phyloP scores from a whole-genome alignment of 441 rosid genomes.

The Aleurites moluccanus region DNA sequence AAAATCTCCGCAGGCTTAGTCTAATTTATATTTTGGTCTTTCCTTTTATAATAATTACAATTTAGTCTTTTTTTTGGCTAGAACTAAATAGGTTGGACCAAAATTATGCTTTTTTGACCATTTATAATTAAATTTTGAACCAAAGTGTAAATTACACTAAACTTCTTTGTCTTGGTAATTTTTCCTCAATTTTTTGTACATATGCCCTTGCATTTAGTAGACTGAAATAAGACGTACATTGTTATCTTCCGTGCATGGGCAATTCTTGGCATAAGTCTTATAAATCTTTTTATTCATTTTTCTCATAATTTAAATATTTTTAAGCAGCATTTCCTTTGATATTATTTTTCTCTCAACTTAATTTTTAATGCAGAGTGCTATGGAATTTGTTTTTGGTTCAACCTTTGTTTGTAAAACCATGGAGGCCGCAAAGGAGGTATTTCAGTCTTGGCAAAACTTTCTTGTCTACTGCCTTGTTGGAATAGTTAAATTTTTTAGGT shows the following conservation, averaged over 20 bases:
- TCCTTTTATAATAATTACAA: neutral
- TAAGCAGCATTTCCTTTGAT: neutral
- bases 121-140: neutral
- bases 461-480: neutral
- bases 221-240: neutral
- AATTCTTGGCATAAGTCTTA: neutral
- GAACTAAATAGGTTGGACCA: neutral
- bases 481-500: neutral
- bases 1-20: no score
- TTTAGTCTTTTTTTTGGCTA: no score
- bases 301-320: slow-evolving; percentile 16
- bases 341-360: slow-evolving; percentile 22
- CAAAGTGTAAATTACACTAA: neutral
- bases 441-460: slow-evolving; percentile 9
- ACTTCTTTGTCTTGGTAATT: neutral
- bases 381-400: slow-evolving; percentile 96
- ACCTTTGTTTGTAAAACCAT: slow-evolving; percentile 87
- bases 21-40: no score
- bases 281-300: neutral
- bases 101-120: neutral
- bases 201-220: neutral
- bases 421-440: slow-evolving; percentile 93
- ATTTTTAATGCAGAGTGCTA: slow-evolving; percentile 67
- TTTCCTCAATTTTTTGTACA: neutral
- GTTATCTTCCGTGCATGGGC: neutral